Conservation (phyloP, 1,284 basidiomycete genomes). For the Polyporus tsugae region DNA sequence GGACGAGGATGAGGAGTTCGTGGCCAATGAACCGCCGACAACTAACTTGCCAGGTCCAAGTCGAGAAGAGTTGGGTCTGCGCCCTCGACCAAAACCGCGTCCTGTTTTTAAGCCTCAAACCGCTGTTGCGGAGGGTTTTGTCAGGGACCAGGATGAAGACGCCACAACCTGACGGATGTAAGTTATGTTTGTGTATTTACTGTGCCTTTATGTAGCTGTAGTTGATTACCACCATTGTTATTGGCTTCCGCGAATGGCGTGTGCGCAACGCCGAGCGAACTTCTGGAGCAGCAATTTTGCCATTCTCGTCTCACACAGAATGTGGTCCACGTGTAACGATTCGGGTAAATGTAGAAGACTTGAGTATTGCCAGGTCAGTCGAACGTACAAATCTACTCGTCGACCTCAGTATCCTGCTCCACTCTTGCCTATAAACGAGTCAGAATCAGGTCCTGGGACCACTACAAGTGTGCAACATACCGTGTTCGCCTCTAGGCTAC, state of each 20-base stretch:
- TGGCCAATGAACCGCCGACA: neutral
- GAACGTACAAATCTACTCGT: conserved; percentile 29
- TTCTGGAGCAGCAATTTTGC: neutral
- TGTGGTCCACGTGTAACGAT: neutral
- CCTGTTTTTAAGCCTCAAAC: conserved; percentile 16
- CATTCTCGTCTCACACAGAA: neutral
- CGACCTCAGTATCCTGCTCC: conserved; percentile 35
- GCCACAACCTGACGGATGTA: neutral
- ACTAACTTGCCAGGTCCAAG: conserved; percentile 16
- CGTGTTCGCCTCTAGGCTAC: conserved; percentile 79
- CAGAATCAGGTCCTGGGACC: neutral
- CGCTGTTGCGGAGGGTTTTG: neutral
- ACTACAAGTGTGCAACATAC: conserved; percentile 47
- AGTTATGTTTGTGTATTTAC: conserved; percentile 13
- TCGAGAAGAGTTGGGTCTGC: conserved; percentile 28
- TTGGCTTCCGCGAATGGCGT: neutral
- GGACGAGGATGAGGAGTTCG: conserved; percentile 42
- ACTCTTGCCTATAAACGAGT: conserved; percentile 26
- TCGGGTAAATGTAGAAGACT: conserved; percentile 34
- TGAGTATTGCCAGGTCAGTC: neutral
- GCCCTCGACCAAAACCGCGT: conserved; percentile 31
- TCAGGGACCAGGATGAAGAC: neutral
- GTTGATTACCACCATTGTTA: conserved; percentile 12
- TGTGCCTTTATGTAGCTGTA: conserved; percentile 6
- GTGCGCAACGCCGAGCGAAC: neutral